Evolutionary conservation across 257 asterid species (phyloP), one percentile per base, ranked within the genome.

Genomic region (Linaria vulgaris): DNA sequence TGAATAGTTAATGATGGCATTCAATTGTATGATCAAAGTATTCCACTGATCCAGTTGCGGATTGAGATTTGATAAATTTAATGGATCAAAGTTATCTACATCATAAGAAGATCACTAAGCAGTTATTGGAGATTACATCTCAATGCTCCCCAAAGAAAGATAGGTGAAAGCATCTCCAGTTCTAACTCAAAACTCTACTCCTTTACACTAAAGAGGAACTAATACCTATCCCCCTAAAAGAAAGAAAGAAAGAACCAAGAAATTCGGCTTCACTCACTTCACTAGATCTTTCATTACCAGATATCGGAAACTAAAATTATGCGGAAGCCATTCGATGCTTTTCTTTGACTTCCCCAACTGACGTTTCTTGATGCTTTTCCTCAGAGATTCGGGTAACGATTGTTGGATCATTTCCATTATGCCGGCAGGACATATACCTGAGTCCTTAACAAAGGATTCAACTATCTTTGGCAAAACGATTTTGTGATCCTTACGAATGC

Each of bases 291-390:
- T 84, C 69, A 69, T 46, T 46, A 84, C 73, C 15, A 84, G 85
- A 68, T 79, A 84, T 43, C 91, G 73, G 74, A 84, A 84, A 45
- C 79, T 62, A 51, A 81, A 81, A 67, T 77, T 77, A 60, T 84
- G 88, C 0, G 88, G 74, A 64, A 73, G 52, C 88, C 88, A 84
- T 50, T 81, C 87, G 22, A 84, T 70, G 69, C 39, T 73, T 71
- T 77, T 79, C 39, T 71, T 81, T 5, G 78, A 74, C 68, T 81
- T 84, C 8, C 73, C 82, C 7, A 49, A 62, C 56, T 76, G 82
- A 53, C 66, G 78, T 63, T 79, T 82, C 80, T 77, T 79, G 15
- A 77, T 69, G 68, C 64, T 79, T 67, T 69, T 77, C 51, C 71
- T 75, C 20, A 71, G 63, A 46, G 91, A 79, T 0, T 81, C 86